Conservation (phyloP, 768 basidiomycete genomes). For the Amanita exitialis region DNA sequence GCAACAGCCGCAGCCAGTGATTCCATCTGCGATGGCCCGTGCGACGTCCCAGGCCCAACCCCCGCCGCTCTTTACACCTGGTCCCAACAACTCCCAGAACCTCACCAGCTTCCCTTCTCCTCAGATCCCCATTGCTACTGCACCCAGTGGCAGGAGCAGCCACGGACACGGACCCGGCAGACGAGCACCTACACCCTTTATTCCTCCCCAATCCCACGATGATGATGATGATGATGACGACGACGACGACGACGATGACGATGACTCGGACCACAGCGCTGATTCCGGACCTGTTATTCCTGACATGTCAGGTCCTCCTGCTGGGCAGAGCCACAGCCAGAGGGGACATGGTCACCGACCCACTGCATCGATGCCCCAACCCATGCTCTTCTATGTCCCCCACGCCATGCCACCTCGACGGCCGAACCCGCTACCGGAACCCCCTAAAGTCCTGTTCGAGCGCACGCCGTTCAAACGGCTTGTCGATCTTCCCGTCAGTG, state of each 20-base stretch:
- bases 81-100: slow-evolving; percentile 3
- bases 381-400: slow-evolving; percentile 19
- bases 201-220: slow-evolving; percentile 7
- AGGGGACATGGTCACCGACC: slow-evolving; percentile 8
- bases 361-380: slow-evolving; percentile 20
- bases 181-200: slow-evolving; percentile 20
- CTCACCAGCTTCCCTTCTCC: slow-evolving; percentile 8
- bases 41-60: slow-evolving; percentile 7
- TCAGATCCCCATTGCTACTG: neutral
- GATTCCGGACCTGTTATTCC: slow-evolving; percentile 8
- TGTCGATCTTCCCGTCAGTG: slow-evolving; percentile 33
- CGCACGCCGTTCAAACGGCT: slow-evolving; percentile 46
- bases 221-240: slow-evolving; percentile 4
- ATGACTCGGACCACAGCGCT: slow-evolving; percentile 14
- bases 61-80: slow-evolving; percentile 10
- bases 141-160: neutral
- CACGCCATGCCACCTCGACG: slow-evolving; percentile 14
- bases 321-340: neutral
- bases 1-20: neutral
- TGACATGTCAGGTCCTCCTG: slow-evolving; percentile 11
- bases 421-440: slow-evolving; percentile 53
- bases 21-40: neutral
- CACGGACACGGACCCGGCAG: neutral
- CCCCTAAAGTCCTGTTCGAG: slow-evolving; percentile 52
- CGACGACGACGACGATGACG: slow-evolving; percentile 5